Conservation (phyloP, 1,139 yeast species). For the Taiozyma sp. region DNA sequence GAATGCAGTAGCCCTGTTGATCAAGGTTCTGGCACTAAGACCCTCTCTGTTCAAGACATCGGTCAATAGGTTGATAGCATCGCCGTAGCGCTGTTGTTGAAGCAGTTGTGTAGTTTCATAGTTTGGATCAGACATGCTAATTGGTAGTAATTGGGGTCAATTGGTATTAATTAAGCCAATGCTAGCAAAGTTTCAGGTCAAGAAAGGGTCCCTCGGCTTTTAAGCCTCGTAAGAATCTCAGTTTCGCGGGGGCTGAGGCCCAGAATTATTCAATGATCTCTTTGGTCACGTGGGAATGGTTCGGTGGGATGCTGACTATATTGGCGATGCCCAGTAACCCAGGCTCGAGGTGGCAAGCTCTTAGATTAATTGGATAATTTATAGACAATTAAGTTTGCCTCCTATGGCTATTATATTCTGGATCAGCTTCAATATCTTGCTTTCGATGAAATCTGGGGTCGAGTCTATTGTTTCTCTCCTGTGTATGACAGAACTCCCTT, state of each 20-base stretch:
- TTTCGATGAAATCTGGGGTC: neutral
- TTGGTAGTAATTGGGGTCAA: neutral
- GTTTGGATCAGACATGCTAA: slow-evolving; percentile 11
- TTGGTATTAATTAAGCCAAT: neutral
- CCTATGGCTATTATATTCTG: too few relatives aligned
- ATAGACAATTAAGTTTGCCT: too few relatives aligned
- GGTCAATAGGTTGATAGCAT: slow-evolving; percentile 12
- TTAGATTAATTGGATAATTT: too few relatives aligned
- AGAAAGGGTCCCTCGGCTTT: neutral
- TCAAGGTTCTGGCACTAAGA: slow-evolving; percentile 15
- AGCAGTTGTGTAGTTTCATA: slow-evolving; percentile 16
- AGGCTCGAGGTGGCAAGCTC: too few relatives aligned
- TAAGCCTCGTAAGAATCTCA: neutral
- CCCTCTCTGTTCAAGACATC: slow-evolving; percentile 12
- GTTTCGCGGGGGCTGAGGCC: neutral
- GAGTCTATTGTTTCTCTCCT: neutral
- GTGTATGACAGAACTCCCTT: neutral
- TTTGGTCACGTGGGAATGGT: too few relatives aligned
- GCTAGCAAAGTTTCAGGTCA: neutral
- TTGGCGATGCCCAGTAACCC: too few relatives aligned
- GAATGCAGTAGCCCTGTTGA: slow-evolving; percentile 19
- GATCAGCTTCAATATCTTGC: neutral
- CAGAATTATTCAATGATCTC: too few relatives aligned
- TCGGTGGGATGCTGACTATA: too few relatives aligned
- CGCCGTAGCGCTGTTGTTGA: slow-evolving; percentile 8